Evolutionary conservation across 2,329 filamentous ascomycete species (phyloP).

Genomic region (Phaeomoniella chlamydospora): DNA sequence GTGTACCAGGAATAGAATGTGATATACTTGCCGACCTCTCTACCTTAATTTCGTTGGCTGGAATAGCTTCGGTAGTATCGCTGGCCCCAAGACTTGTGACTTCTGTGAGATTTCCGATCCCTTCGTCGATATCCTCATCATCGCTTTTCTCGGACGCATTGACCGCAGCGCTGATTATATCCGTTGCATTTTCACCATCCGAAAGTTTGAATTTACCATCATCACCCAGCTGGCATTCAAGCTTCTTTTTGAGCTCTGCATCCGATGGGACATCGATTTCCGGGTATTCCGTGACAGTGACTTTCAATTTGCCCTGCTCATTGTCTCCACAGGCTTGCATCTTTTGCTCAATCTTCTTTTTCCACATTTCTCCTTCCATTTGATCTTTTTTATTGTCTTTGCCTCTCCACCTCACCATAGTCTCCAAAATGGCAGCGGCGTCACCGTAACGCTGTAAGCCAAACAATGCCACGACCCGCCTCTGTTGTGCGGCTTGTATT

Average conservation of each 20-base stretch:
- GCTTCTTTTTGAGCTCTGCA: conserved; percentile 20
- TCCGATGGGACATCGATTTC: conserved; percentile 27
- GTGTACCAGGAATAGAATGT: neutral
- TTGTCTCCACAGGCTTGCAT: conserved; percentile 32
- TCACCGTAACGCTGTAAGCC: conserved; percentile 59
- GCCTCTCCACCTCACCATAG: conserved; percentile 37
- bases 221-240: conserved; percentile 15
- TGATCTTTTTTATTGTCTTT: conserved; percentile 24
- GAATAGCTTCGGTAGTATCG: conserved; percentile 1
- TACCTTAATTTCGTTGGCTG: conserved; percentile 1
- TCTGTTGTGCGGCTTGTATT: conserved; percentile 68
- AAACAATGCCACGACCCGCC: conserved; percentile 61
- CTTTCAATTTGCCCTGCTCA: conserved; percentile 27
- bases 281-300: conserved; percentile 39
- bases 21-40: neutral
- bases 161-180: conserved; percentile 3
- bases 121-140: neutral
- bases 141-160: conserved; percentile 3
- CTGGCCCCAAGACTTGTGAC: conserved; percentile 1
- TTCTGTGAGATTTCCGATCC: conserved; percentile 2
- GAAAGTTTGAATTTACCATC: conserved; percentile 7
- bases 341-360: conserved; percentile 38
- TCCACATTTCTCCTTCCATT: conserved; percentile 35
- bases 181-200: conserved; percentile 2
- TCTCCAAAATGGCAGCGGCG: conserved; percentile 54